Conservation (phyloP, 139 green algal species). For the Chlamydomonas eustigma region DNA sequence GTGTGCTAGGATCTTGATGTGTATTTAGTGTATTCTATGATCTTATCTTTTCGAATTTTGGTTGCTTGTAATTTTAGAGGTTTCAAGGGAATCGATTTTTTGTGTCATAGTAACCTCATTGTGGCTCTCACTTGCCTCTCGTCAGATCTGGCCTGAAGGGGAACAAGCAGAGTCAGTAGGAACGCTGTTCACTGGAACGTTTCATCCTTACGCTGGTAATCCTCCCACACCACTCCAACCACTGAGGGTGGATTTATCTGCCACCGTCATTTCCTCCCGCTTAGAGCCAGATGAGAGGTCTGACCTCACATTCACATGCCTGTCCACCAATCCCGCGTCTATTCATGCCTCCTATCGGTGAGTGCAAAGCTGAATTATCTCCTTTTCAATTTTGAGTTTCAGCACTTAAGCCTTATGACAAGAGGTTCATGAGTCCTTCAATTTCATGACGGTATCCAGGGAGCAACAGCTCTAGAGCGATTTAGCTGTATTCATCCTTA, state of each 20-base stretch:
- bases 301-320: constrained; percentile 27
- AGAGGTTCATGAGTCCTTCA: no score
- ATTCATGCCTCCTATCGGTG: constrained; percentile 28
- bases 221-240: constrained; percentile 34
- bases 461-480: no score
- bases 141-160: constrained; percentile 12
- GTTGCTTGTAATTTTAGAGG: no score
- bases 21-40: no score
- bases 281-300: constrained; percentile 33
- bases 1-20: no score
- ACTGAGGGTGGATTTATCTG: constrained; percentile 36
- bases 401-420: no score
- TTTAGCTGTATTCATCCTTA: no score
- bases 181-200: constrained; percentile 28
- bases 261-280: neutral
- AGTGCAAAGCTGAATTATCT: no score
- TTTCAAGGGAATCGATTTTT: no score
- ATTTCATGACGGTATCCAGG: no score
- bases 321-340: constrained; percentile 17
- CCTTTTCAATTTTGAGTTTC: no score
- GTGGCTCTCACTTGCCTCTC: neutral
- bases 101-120: neutral
- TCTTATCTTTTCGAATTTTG: no score
- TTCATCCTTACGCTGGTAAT: constrained; percentile 39
- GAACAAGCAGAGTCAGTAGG: constrained; percentile 17